A percentile compares a stretch with the other conserved stretches of the same genome.
Conservation (phyloP, 2,329 filamentous ascomycete genomes). For the Setomelanomma holmii region DNA sequence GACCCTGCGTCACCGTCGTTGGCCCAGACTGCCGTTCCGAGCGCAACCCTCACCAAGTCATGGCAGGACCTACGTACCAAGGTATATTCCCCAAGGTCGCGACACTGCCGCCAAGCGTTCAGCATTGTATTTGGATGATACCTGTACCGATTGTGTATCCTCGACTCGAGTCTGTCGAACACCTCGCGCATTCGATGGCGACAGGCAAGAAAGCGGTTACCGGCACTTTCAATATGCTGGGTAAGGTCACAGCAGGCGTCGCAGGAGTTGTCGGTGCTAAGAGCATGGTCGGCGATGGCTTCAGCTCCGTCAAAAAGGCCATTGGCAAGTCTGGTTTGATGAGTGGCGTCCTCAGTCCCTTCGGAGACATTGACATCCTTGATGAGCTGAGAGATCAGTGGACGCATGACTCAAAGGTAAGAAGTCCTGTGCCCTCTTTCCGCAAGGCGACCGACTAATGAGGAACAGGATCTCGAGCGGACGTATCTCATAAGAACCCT, state of each 20-base stretch:
- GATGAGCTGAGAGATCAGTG: constrained; percentile 96
- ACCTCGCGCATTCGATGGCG: constrained; percentile 86
- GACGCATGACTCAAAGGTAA: constrained; percentile 93
- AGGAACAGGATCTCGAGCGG: constrained; percentile 81
- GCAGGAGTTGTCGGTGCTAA: constrained; percentile 96
- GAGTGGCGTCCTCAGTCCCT: constrained; percentile 94
- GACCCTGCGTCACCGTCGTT: constrained; percentile 86
- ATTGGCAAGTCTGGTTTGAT: constrained; percentile 95
- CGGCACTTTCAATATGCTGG: constrained; percentile 93
- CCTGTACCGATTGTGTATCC: constrained; percentile 92
- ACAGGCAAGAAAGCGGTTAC: constrained; percentile 97
- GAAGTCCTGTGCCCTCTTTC: no score
- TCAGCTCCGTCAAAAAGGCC: constrained; percentile 93
- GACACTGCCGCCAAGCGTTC: constrained; percentile 86
- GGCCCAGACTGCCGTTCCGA: constrained; percentile 93
- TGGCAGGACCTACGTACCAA: constrained; percentile 96
- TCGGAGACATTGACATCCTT: constrained; percentile 92
- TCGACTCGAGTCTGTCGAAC: constrained; percentile 88
- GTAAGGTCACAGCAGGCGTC: constrained; percentile 92
- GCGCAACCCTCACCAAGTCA: constrained; percentile 85
- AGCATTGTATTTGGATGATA: constrained; percentile 97
- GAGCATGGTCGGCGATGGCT: constrained; percentile 88
- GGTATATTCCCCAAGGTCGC: constrained; percentile 96
- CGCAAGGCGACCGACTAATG: no score
- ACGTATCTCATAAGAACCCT: constrained; percentile 96